Base-by-base conservation (phyloP, 2,329 filamentous ascomycete genomes). In the Berkeleyomyces rouxiae region DNA sequence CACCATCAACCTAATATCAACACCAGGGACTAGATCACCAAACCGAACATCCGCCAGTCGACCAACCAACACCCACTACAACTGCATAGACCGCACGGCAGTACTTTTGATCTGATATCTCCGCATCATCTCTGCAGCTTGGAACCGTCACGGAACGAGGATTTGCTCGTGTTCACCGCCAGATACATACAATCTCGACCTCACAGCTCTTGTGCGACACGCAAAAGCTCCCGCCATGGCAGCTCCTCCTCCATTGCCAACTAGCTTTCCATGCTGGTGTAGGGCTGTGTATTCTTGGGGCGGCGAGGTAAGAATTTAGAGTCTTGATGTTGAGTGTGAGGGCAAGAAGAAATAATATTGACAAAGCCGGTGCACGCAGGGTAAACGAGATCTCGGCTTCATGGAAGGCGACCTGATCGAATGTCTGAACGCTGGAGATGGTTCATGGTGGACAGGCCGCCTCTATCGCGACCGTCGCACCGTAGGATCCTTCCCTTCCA, bases 401-500 rank as follows among this genome's bases (percentile, higher is more conserved):
- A 87, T 99, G 68, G 93, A 99, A 74, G 93, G 93, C 67, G 93
- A 99, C 74, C 75, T 99, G 67, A 99, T 99, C 72, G 93, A 99
- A 81, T 96, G 92, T 71, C 79, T 99, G 61, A 99, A 99, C 72
- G 93, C 93, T 23, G 93, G 93, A 66, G 93, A 99, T 75, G 93
- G 93, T 61, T 91, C 89, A 57, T 99, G 93, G 93, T 99, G 93
- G 93, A 96, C 91, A 75, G 93, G 93, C 58, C 84, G 92, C 66
- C 76, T 99, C 71, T 88, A 86, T 71, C 84, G 93, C 68, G 93
- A 99, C 74, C 86, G 88, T 72, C 84, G 91, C 70, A 90, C 92
- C 70, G 86, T 96, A 69, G 93, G 93, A 61, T 79, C 93, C 23
- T 99, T 99, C 70, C 93, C 93, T 0, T 96, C 91, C 70, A 99